Percentiles rank a stretch among this genome's conserved stretches.
These are phyloP conservation scores for Clavaria fumosa DNA, from an alignment of 768 basidiomycete species.

Conservation along the genomic window DNA sequence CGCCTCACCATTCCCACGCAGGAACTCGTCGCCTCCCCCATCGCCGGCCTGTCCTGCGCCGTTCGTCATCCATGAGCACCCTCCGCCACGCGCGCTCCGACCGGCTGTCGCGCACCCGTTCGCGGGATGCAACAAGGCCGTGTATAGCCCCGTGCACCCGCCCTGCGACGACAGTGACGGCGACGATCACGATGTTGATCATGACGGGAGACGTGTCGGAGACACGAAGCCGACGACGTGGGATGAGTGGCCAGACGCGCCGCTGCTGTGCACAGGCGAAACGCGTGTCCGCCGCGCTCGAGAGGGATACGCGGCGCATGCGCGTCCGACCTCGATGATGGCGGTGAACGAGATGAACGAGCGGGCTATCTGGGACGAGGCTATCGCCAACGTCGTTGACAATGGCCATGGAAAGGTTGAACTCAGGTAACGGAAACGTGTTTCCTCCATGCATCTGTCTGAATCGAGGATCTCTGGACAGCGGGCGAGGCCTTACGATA, in stretches of 20 bases:
- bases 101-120: slow-evolving; percentile 29
- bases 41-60: slow-evolving; percentile 18
- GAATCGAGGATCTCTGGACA: too few species aligned
- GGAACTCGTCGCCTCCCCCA: slow-evolving; percentile 19
- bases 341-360: slow-evolving; percentile 4
- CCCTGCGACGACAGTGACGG: slow-evolving; percentile 24
- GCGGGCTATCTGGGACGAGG: slow-evolving; percentile 34
- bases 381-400: slow-evolving; percentile 29
- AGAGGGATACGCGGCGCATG: too few species aligned
- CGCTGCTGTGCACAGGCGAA: slow-evolving; percentile 3
- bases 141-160: slow-evolving; percentile 22
- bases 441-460: too few species aligned
- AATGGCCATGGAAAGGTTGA: not conserved
- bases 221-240: slow-evolving; percentile 3
- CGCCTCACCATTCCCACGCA: too few species aligned
- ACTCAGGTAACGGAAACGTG: not conserved
- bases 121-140: slow-evolving; percentile 40
- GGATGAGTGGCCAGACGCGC: not conserved
- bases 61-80: slow-evolving; percentile 8
- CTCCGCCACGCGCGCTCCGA: slow-evolving; percentile 8
- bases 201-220: slow-evolving; percentile 4
- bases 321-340: not conserved
- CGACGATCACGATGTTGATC: slow-evolving; percentile 12
- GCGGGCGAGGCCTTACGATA: slow-evolving; percentile 25
- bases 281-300: too few species aligned